These are phyloP conservation scores for Periglandula ipomoeae DNA, from an alignment of 2,329 filamentous ascomycete genomes.

Conservation along the genomic window DNA sequence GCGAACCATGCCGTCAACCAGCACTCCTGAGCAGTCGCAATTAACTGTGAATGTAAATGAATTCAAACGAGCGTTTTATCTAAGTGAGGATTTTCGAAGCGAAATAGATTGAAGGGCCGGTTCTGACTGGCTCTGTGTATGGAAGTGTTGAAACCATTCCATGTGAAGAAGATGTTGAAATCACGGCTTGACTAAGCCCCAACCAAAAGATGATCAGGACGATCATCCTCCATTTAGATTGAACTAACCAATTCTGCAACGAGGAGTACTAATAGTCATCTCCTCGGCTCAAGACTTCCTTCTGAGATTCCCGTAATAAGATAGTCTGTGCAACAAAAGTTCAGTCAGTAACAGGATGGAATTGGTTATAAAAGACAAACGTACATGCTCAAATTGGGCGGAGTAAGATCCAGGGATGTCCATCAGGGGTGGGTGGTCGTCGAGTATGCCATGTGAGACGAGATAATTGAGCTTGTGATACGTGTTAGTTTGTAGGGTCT, in stretches of 20 bases:
- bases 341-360: not conserved
- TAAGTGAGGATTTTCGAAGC: not conserved
- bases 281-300: slow-evolving; percentile 44
- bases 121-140: not conserved
- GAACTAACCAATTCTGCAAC: no score
- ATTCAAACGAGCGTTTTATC: not conserved
- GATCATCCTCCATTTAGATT: no score
- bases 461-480: slow-evolving; percentile 44
- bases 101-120: not conserved
- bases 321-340: slow-evolving; percentile 29
- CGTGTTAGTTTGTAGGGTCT: slow-evolving; percentile 9
- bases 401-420: slow-evolving; percentile 53
- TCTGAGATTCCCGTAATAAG: slow-evolving; percentile 31
- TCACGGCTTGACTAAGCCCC: not conserved
- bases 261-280: slow-evolving; percentile 34
- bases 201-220: no score
- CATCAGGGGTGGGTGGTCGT: slow-evolving; percentile 45
- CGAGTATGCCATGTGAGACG: slow-evolving; percentile 46
- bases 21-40: no score
- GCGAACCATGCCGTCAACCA: no score
- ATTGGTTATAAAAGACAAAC: not conserved
- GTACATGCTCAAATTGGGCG: slow-evolving; percentile 53
- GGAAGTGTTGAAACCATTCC: not conserved
- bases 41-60: not conserved
- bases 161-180: not conserved